Evolutionary conservation across 1,284 basidiomycete genomes (phyloP).

Genomic region (Tilletia horrida): DNA sequence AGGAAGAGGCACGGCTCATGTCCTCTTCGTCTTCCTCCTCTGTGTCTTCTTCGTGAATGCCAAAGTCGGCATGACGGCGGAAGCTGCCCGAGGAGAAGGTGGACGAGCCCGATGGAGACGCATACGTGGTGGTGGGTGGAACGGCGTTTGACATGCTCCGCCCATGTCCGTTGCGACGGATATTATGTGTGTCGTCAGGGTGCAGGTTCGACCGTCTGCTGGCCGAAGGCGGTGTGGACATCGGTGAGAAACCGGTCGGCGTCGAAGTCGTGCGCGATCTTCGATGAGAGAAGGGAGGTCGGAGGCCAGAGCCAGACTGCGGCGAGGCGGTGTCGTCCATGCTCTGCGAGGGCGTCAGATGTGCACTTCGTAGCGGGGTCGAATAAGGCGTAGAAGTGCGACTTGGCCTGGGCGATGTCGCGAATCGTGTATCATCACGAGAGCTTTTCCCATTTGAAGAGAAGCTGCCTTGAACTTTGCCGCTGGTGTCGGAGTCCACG

Average conservation of each 20-base stretch:
- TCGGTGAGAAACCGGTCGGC: not conserved
- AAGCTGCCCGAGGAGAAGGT: constrained; percentile 8
- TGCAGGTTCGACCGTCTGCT: not conserved
- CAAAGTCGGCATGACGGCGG: constrained; percentile 16
- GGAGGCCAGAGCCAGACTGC: not conserved
- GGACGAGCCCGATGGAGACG: not conserved
- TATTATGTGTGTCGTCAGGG: not conserved
- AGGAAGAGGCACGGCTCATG: no score
- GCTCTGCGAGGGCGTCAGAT: not conserved
- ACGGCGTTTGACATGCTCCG: constrained; percentile 7
- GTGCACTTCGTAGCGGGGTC: not conserved
- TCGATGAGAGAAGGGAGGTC: constrained; percentile 13
- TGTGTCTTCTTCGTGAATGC: constrained; percentile 19
- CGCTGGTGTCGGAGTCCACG: not conserved
- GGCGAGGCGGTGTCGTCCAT: not conserved
- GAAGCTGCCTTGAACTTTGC: not conserved
- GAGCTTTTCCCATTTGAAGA: not conserved
- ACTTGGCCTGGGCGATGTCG: not conserved
- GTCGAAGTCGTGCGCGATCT: constrained; percentile 11
- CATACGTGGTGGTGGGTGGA: not conserved
- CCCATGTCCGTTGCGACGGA: not conserved
- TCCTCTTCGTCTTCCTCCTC: constrained; percentile 18
- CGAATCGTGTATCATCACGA: not conserved
- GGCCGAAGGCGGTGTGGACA: not conserved
- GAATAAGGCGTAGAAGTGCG: not conserved